Base-by-base conservation (phyloP, 2,329 filamentous ascomycete species). In the Pseudogymnoascus sp. region DNA sequence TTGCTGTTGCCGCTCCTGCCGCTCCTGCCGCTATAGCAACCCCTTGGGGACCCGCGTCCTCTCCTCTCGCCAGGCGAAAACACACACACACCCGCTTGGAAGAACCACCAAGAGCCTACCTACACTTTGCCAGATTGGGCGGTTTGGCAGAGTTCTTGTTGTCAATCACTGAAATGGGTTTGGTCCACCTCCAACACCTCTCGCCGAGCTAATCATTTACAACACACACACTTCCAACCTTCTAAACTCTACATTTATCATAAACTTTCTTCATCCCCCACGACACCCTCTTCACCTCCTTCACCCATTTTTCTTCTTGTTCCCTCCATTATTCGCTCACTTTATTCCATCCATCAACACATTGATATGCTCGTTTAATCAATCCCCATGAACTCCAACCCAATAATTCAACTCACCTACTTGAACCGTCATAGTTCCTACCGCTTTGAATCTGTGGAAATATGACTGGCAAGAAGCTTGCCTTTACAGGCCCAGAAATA, bases 401-500 rank as follows among this genome's bases (percentile, higher is more conserved):
- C 15, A 50, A 9, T 13, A 6, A 50, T 33, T 60, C n/a, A 17
- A 59, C 53, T 59, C 17, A 15, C 59, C 59, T 11, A 23, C 29
- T n/a, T 61, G n/a, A 35, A 19, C 23, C 37, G 15, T 38, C 7
- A 3, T 9, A 21, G 62, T 15, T 46, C 42, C 13, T 46, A 26
- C 19, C 6, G 4, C 6, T 46, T 9, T 13, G 23, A 2, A 23
- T 23, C 23, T 4, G 5, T 26, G 21, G 2, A 3, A 50, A 2
- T 1, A 50, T 50, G 89, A 63, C 89, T 86, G 40, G 10, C 42
- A 26, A 50, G 7, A 29, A 29, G 3, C 6, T 13, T 9, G 15
- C 1, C 7, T 50, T 50, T 6, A 26, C 21, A 0, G 0, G 9
- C 0, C 1, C 6, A 1, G 13, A 50, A 3, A 1, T 50, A 1